Evolutionary conservation across 1,284 basidiomycete species (phyloP).

Genomic region (Sporisorium reilianum): DNA sequence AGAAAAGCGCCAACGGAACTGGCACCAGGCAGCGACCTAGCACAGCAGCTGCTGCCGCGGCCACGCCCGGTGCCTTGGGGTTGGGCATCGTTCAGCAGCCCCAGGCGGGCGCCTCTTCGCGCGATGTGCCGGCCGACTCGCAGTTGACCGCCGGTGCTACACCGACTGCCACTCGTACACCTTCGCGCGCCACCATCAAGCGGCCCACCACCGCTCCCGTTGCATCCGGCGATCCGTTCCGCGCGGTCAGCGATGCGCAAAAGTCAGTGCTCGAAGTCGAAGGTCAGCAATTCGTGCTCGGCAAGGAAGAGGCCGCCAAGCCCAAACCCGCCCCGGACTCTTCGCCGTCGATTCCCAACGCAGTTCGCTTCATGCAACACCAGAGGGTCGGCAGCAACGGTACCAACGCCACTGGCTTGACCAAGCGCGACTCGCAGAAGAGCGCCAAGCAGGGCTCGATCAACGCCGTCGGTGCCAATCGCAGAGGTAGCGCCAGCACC

Average conservation of each 20-base stretch:
- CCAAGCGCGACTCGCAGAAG: conserved; percentile 19
- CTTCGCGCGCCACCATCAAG: conserved; percentile 46
- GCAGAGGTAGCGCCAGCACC: conserved; percentile 11
- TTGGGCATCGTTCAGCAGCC: conserved; percentile 9
- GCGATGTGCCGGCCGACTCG: conserved; percentile 15
- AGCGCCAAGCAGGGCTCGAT: conserved; percentile 13
- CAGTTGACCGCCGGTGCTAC: not conserved
- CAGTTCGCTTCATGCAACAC: conserved; percentile 41
- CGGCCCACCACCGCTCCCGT: conserved; percentile 44
- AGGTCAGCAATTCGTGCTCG: conserved; percentile 43
- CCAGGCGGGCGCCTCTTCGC: conserved; percentile 20
- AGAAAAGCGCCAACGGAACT: not conserved
- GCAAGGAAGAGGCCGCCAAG: conserved; percentile 21
- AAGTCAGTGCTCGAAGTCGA: conserved; percentile 44
- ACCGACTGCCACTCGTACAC: conserved; percentile 13
- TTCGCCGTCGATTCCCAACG: conserved; percentile 43
- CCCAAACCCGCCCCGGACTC: conserved; percentile 9
- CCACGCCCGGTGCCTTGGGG: conserved; percentile 1
- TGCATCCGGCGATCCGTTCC: conserved; percentile 29
- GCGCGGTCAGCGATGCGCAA: conserved; percentile 10
- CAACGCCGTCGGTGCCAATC: conserved; percentile 6
- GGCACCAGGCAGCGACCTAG: conserved; percentile 14
- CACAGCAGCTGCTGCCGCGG: conserved; percentile 14
- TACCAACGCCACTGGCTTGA: not conserved
- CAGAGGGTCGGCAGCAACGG: conserved; percentile 11